phyloP scores from a whole-genome alignment of 2,329 filamentous ascomycete species.

The Penicillium sp. region DNA sequence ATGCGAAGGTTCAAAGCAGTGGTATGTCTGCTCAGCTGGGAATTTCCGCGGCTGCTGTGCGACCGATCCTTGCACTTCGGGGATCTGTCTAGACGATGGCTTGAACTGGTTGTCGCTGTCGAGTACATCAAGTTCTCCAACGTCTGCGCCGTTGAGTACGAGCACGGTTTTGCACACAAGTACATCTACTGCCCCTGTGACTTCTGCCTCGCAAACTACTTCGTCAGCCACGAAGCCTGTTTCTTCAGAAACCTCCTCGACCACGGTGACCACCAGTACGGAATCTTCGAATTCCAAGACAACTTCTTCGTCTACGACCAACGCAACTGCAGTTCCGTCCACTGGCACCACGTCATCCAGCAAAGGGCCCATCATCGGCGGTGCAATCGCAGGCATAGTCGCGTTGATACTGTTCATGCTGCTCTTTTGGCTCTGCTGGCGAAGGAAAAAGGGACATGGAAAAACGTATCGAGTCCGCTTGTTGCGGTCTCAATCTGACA shows the following conservation, averaged over 20 bases:
- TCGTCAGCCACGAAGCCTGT: conserved; percentile 1
- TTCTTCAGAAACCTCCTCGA: not conserved
- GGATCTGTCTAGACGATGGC: conserved; percentile 30
- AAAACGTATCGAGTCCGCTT: conserved; percentile 3
- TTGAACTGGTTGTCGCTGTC: not conserved
- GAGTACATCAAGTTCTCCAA: not conserved
- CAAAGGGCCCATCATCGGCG: conserved; percentile 26
- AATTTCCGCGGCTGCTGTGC: conserved; percentile 36
- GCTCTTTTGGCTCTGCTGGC: conserved; percentile 17
- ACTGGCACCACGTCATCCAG: not conserved
- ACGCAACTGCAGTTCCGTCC: not conserved
- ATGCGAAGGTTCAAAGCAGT: conserved; percentile 14
- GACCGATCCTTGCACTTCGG: conserved; percentile 32
- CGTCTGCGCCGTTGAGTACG: not conserved
- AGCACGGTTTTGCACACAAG: conserved; percentile 1
- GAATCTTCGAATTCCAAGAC: not conserved
- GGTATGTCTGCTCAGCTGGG: conserved; percentile 30
- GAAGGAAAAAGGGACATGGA: conserved; percentile 18
- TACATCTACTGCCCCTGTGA: conserved; percentile 6
- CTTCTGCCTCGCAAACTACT: not conserved
- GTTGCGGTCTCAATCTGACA: not conserved
- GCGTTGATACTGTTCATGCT: conserved; percentile 13
- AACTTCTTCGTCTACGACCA: not conserved
- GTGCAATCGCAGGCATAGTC: conserved; percentile 19
- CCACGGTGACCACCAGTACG: not conserved